Evolutionary conservation across 257 asterid species (phyloP), one percentile per base, ranked within the genome.

Genomic region (Knoxia roxburghii): DNA sequence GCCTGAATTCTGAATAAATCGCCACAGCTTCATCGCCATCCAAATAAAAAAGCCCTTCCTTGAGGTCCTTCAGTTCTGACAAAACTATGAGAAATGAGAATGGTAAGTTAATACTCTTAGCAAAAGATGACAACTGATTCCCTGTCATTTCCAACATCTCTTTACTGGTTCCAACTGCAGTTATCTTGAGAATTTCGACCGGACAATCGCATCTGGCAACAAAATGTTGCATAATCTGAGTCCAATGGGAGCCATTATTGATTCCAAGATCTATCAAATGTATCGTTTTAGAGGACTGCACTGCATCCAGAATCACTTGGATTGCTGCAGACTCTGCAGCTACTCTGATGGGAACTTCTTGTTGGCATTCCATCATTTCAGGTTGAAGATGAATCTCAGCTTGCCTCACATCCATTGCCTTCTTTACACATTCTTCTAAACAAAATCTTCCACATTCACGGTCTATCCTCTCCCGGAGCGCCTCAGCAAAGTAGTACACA

Each of bases 211-310:
- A 11, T 14, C 61, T 55, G 37, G 27, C 61, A 11, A 39, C 37
- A 27, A 55, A 27, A 27, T 55, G 30, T 14, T 55, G 61, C 35
- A 55, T 55, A 27, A 55, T 32, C n/a, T 20, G n/a, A 26, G 21
- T 55, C 61, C 61, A 55, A 0, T 55, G 61, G 39, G 61, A 55
- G 39, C 61, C 61, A 14, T 55, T 55, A 1, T 14, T 26, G 3
- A 55, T 55, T 33, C 78, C 79, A 1, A 84, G 66, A 53, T 80
- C 87, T 6, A 88, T 72, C 27, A 86, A 52, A 56, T 84, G 93
- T 23, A 88, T 54, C 73, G 69, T 80, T 15, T 67, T 70, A 0
- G 81, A 76, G 10, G 78, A 71, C 1, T 60, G 74, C 49, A 82
- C 49, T 20, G 62, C 72, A 29, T 85, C 88, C 8, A 83, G 53